A percentile compares a stretch with the other conserved stretches of the same genome.
phyloP scores from a whole-genome alignment of 805 yeast genomes.

The Yarrowia osloensis region DNA sequence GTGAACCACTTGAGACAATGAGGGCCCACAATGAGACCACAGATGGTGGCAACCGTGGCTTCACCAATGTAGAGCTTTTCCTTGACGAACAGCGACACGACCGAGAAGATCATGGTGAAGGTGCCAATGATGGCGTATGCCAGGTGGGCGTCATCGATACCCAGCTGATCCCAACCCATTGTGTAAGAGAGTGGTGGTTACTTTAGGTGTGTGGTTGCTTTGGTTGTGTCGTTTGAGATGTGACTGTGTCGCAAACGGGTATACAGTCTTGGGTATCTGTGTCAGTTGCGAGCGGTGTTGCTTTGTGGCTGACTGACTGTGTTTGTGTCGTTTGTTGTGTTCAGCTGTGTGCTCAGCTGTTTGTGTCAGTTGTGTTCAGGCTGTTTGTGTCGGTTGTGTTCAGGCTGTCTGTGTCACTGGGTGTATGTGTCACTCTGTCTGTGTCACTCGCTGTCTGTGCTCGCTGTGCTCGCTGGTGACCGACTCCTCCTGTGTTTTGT shows the following conservation, averaged over 20 bases:
- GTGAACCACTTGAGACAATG: slow-evolving; percentile 80
- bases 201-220: neutral
- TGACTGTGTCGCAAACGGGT: neutral
- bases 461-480: neutral
- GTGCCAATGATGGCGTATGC: slow-evolving; percentile 88
- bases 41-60: slow-evolving; percentile 83
- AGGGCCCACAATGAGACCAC: slow-evolving; percentile 88
- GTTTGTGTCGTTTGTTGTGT: neutral
- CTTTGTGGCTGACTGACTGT: too few species aligned
- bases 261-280: too few species aligned
- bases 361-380: neutral
- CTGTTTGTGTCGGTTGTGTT: neutral
- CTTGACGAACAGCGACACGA: slow-evolving; percentile 77
- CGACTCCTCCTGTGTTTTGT: slow-evolving; percentile 18
- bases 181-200: neutral
- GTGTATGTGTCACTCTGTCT: neutral
- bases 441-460: neutral
- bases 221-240: neutral
- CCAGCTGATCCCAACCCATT: slow-evolving; percentile 30
- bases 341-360: neutral
- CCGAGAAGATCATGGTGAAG: slow-evolving; percentile 75
- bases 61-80: slow-evolving; percentile 87
- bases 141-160: slow-evolving; percentile 67
- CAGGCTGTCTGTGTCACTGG: neutral
- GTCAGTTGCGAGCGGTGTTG: too few species aligned